Evolutionary conservation across 2,329 filamentous ascomycete species (phyloP).

Genomic region (Ascochyta clinopodiicola): DNA sequence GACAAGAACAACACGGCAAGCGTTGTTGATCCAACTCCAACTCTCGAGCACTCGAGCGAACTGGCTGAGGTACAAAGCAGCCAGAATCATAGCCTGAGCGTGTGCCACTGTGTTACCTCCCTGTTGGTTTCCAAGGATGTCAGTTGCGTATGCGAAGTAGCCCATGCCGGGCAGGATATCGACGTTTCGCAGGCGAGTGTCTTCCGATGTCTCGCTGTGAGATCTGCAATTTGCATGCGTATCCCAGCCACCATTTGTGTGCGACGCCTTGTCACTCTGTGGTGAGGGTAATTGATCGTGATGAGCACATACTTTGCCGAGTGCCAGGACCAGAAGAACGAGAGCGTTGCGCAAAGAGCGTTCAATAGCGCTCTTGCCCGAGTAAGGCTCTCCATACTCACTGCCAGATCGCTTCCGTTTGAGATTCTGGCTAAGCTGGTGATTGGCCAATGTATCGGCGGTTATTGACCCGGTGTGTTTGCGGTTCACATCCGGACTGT

Average conservation of each 20-base stretch:
- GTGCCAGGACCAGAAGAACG: constrained; percentile 79
- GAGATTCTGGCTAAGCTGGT: constrained; percentile 34
- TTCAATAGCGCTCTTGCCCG: constrained; percentile 32
- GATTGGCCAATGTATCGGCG: constrained; percentile 19
- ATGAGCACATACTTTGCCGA: constrained; percentile 80
- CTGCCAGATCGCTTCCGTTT: constrained; percentile 47
- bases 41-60: constrained; percentile 87
- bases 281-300: constrained; percentile 61
- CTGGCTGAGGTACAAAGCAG: constrained; percentile 88
- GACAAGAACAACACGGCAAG: constrained; percentile 68
- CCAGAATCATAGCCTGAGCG: constrained; percentile 83
- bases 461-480: constrained; percentile 32
- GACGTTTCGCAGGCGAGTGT: constrained; percentile 65
- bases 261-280: constrained; percentile 55
- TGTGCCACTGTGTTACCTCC: constrained; percentile 82
- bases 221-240: constrained; percentile 44
- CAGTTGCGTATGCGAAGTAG: constrained; percentile 85
- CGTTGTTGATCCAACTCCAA: constrained; percentile 71
- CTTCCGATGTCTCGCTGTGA: constrained; percentile 34
- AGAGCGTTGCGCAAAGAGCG: constrained; percentile 69
- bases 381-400: constrained; percentile 33
- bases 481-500: constrained; percentile 40
- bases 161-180: constrained; percentile 88
- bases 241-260: constrained; percentile 29
- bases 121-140: constrained; percentile 82